Evolutionary conservation across 306 rosid genomes (phyloP).

Genomic region (Hippophae rhamnoides): DNA sequence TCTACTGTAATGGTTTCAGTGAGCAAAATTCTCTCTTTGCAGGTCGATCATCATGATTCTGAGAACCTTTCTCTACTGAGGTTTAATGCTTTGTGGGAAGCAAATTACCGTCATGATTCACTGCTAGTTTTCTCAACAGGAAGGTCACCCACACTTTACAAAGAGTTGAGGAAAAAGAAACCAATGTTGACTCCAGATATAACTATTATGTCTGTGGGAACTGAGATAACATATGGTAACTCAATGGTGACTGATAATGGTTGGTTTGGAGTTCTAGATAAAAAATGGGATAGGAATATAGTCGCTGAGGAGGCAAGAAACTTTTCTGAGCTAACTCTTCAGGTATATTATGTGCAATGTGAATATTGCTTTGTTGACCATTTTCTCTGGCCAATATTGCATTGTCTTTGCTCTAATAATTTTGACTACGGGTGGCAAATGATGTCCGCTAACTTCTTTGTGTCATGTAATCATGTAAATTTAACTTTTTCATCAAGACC

Average conservation of each 20-base stretch:
- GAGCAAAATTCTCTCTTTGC: conserved; percentile 19
- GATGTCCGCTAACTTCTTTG: too few relatives aligned
- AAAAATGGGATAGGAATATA: conserved; percentile 68
- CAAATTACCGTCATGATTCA: conserved; percentile 74
- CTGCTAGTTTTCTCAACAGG: conserved; percentile 90
- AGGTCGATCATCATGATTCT: conserved; percentile 91
- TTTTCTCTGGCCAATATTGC: conserved; percentile 9
- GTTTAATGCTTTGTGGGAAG: conserved; percentile 90
- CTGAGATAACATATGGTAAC: conserved; percentile 89
- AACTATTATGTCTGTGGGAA: conserved; percentile 91
- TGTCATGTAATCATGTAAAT: too few relatives aligned
- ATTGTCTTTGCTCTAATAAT: conserved; percentile 2
- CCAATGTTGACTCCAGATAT: conserved; percentile 97
- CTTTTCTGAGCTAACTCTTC: conserved; percentile 66
- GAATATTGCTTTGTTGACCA: conserved; percentile 6
- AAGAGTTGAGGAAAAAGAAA: conserved; percentile 80
- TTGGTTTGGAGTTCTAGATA: conserved; percentile 65
- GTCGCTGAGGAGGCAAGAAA: conserved; percentile 70
- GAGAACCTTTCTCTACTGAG: conserved; percentile 74
- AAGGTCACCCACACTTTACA: conserved; percentile 81
- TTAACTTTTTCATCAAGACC: too few relatives aligned
- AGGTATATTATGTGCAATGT: conserved; percentile 38
- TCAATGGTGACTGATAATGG: conserved; percentile 80
- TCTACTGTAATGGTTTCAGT: conserved; percentile 19
- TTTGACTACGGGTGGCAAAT: background rate